Conservation (phyloP, 73 alveolate genomes). For the Tetrahymena elliotti region DNA sequence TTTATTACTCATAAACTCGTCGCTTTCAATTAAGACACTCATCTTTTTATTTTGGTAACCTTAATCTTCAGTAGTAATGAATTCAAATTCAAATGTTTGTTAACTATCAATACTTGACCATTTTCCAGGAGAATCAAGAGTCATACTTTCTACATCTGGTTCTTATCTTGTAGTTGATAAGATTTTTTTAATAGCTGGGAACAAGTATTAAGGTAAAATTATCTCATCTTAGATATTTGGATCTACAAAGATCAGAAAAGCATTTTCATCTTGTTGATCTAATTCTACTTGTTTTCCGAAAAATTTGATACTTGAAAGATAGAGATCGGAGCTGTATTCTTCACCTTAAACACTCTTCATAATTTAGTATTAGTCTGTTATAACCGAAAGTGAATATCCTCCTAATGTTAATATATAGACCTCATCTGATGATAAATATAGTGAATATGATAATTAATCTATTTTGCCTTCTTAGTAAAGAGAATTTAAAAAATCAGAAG, state of each 20-base stretch:
- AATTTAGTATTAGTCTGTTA: neutral
- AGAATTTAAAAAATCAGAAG: neutral
- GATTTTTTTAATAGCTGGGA: neutral
- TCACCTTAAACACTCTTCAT: neutral
- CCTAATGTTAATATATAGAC: neutral
- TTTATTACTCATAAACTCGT: neutral
- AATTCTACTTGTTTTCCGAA: neutral
- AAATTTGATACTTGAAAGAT: neutral
- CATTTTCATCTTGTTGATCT: neutral
- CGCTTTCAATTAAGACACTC: neutral
- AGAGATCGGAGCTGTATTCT: neutral
- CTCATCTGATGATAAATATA: neutral
- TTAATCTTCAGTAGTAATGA: neutral
- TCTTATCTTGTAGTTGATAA: neutral
- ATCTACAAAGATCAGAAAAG: neutral
- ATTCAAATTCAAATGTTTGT: neutral
- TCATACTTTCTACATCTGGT: neutral
- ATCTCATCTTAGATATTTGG: neutral
- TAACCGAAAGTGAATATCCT: neutral
- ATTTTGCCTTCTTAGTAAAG: neutral
- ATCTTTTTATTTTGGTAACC: neutral
- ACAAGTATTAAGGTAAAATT: neutral
- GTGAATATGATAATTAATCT: neutral
- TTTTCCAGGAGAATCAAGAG: neutral
- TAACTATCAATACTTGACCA: neutral